phyloP scores from a whole-genome alignment of 2,329 filamentous ascomycete species.

The Rutstroemia sp. region DNA sequence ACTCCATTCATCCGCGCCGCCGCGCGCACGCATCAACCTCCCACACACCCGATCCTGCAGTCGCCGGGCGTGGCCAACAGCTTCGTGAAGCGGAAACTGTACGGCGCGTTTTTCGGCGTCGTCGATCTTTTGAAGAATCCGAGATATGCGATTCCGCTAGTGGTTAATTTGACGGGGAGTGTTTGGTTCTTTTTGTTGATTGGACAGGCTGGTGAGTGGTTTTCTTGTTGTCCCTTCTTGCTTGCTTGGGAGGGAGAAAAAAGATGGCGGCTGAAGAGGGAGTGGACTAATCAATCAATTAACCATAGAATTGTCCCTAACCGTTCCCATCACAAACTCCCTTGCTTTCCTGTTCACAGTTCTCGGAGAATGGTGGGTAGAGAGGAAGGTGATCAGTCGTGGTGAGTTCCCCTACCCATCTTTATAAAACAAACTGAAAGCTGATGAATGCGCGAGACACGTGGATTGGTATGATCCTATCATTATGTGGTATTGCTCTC shows the following conservation, averaged over 20 bases:
- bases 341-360: conserved; percentile 95
- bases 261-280: background rate
- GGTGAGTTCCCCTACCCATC: conserved; percentile 41
- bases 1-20: conserved; percentile 88
- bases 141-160: conserved; percentile 73
- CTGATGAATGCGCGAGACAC: conserved; percentile 50
- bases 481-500: conserved; percentile 71
- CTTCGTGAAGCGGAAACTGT: conserved; percentile 54
- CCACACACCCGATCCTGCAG: conserved; percentile 48
- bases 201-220: conserved; percentile 70
- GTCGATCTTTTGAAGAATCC: conserved; percentile 73
- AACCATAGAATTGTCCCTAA: conserved; percentile 77
- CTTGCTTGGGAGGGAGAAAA: background rate
- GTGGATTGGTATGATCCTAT: conserved; percentile 73
- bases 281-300: background rate
- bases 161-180: conserved; percentile 86
- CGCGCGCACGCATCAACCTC: conserved; percentile 65
- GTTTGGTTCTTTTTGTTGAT: conserved; percentile 96
- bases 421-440: too few relatives aligned
- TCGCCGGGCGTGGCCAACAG: conserved; percentile 44
- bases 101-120: conserved; percentile 65
- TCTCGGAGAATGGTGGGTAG: conserved; percentile 89
- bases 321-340: conserved; percentile 91
- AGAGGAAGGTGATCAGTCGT: conserved; percentile 80
- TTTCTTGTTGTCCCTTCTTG: background rate